Evolutionary conservation across 805 yeast species (phyloP).

Genomic region (Zygotorulaspora florentina): DNA sequence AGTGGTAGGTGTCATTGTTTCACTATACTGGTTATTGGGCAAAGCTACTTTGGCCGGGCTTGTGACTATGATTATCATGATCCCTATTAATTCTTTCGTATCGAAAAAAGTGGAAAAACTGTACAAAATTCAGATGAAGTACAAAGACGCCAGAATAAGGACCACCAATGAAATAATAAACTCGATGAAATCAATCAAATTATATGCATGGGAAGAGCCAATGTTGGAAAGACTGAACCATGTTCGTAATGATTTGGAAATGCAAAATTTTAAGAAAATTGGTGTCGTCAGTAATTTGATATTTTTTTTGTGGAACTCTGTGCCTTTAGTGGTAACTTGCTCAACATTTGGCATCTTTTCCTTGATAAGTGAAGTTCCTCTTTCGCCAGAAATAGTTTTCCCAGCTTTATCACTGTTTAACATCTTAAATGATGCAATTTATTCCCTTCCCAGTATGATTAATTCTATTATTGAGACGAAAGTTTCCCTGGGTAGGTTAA

Average conservation of each 20-base stretch:
- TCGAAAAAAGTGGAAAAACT: slow-evolving; percentile 44
- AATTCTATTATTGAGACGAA: slow-evolving; percentile 55
- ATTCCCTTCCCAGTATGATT: slow-evolving; percentile 53
- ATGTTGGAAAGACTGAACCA: slow-evolving; percentile 49
- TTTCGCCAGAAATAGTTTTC: slow-evolving; percentile 65
- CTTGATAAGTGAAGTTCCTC: slow-evolving; percentile 41
- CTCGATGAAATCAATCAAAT: slow-evolving; percentile 59
- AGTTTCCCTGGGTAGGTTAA: slow-evolving; percentile 54
- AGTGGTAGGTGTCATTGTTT: slow-evolving; percentile 48
- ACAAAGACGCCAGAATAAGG: slow-evolving; percentile 57
- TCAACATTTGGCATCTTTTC: slow-evolving; percentile 56
- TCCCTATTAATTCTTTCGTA: slow-evolving; percentile 52
- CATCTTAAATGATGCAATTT: slow-evolving; percentile 54
- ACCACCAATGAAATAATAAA: slow-evolving; percentile 55
- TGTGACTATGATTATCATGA: slow-evolving; percentile 47
- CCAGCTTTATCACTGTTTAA: slow-evolving; percentile 63
- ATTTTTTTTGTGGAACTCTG: slow-evolving; percentile 57
- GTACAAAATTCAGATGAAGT: slow-evolving; percentile 55
- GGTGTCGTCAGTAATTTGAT: slow-evolving; percentile 45
- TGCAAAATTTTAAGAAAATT: slow-evolving; percentile 47
- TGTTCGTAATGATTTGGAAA: slow-evolving; percentile 56
- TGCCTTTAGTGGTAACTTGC: slow-evolving; percentile 62
- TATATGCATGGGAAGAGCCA: slow-evolving; percentile 68
- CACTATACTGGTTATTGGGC: slow-evolving; percentile 55
- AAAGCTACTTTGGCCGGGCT: slow-evolving; percentile 57